Percentiles rank a stretch among this genome's conserved stretches.
Evolutionary conservation across 768 basidiomycete genomes (phyloP).

Genomic region (Podaxis mareebaensis): DNA sequence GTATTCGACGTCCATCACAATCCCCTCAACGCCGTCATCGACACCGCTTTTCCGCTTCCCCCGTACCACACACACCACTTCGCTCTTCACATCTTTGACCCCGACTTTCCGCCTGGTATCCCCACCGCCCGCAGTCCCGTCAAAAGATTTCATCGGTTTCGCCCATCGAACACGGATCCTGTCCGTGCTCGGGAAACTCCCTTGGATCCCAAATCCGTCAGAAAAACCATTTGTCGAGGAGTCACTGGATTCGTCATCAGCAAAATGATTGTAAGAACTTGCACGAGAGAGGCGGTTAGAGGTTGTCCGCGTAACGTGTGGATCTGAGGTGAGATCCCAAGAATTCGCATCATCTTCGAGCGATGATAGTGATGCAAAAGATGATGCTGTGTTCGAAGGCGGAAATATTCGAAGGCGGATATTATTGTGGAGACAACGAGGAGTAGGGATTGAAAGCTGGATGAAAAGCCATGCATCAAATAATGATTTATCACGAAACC

Average conservation of each 20-base stretch:
- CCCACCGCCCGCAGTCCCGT: conserved; percentile 38
- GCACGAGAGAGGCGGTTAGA: conserved; percentile 51
- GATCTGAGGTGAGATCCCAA: conserved; percentile 81
- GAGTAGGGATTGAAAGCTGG: conserved; percentile 76
- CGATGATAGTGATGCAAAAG: conserved; percentile 75
- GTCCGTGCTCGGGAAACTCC: conserved; percentile 78
- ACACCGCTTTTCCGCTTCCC: conserved; percentile 44
- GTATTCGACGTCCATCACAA: conserved; percentile 68
- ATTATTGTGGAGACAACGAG: conserved; percentile 76
- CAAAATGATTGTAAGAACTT: conserved; percentile 68
- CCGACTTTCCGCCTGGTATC: conserved; percentile 70
- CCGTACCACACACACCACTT: conserved; percentile 61
- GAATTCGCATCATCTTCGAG: conserved; percentile 65
- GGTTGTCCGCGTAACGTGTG: conserved; percentile 62
- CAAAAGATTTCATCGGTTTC: conserved; percentile 51
- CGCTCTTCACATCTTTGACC: conserved; percentile 65
- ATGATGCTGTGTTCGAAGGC: conserved; percentile 52
- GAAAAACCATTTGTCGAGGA: conserved; percentile 55
- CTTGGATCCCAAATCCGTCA: conserved; percentile 69
- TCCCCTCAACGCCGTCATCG: conserved; percentile 46
- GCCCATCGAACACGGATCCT: conserved; percentile 80
- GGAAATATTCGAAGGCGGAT: conserved; percentile 76
- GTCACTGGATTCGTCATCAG: conserved; percentile 83
- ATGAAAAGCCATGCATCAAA: conserved; percentile 13
- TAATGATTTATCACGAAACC: neutral